phyloP scores from a whole-genome alignment of 2,329 filamentous ascomycete species.

The Curvularia eragrostidis region DNA sequence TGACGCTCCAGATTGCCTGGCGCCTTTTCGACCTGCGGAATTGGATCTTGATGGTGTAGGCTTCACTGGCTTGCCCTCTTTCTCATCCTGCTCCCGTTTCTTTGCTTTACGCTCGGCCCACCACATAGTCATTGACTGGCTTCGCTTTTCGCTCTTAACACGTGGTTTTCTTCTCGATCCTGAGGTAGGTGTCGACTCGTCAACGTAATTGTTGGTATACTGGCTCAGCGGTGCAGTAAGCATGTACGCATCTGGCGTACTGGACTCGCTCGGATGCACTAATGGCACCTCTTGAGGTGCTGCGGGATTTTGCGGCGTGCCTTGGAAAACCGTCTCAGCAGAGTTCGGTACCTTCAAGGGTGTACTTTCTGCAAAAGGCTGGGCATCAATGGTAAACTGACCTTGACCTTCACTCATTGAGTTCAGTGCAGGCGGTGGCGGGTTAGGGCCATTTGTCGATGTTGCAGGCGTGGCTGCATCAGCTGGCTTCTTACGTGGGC shows the following conservation, averaged over 20 bases:
- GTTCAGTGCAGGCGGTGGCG: slow-evolving; percentile 40
- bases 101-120: slow-evolving; percentile 54
- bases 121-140: slow-evolving; percentile 55
- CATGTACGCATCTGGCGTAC: slow-evolving; percentile 46
- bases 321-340: slow-evolving; percentile 46
- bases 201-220: slow-evolving; percentile 38
- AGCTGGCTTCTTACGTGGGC: slow-evolving; percentile 51
- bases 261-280: slow-evolving; percentile 31
- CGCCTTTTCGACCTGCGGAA: slow-evolving; percentile 34
- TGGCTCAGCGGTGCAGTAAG: slow-evolving; percentile 44
- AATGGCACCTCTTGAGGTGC: slow-evolving; percentile 27
- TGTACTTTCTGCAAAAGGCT: slow-evolving; percentile 27
- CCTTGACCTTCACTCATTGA: slow-evolving; percentile 49
- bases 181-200: slow-evolving; percentile 36
- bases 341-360: slow-evolving; percentile 36
- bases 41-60: slow-evolving; percentile 32
- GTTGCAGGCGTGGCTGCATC: slow-evolving; percentile 32
- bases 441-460: slow-evolving; percentile 32
- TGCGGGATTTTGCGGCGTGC: slow-evolving; percentile 39
- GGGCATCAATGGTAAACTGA: slow-evolving; percentile 47
- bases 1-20: slow-evolving; percentile 28
- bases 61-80: slow-evolving; percentile 32
- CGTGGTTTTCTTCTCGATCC: slow-evolving; percentile 45
- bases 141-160: slow-evolving; percentile 55
- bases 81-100: slow-evolving; percentile 44